Conservation (phyloP, 2,329 filamentous ascomycete species). For the Arthrobotrys musiformis region DNA sequence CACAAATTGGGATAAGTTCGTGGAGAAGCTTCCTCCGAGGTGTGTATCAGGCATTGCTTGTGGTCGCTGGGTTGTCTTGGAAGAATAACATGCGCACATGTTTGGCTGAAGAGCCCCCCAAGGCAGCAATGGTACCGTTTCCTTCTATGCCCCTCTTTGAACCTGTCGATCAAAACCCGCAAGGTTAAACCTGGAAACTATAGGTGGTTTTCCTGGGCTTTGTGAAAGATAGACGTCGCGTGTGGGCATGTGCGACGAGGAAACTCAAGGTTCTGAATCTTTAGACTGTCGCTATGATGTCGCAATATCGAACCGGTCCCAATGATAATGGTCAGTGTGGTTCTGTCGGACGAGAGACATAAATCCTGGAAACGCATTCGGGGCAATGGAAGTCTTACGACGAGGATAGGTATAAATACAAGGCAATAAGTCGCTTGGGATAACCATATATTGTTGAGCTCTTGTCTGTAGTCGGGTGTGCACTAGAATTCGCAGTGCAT, state of each 20-base stretch:
- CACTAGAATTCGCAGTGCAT: neutral
- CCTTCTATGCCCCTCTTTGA: slow-evolving; percentile 8
- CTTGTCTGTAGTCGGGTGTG: neutral
- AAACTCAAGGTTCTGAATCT: neutral
- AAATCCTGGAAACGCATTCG: neutral
- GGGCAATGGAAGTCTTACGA: neutral
- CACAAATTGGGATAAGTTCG: neutral
- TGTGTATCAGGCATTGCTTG: neutral
- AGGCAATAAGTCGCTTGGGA: neutral
- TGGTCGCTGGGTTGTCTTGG: neutral
- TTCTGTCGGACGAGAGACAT: neutral
- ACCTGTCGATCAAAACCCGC: slow-evolving; percentile 32
- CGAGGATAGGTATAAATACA: slow-evolving; percentile 23
- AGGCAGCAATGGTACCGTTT: slow-evolving; percentile 50
- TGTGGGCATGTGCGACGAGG: neutral
- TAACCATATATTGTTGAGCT: neutral
- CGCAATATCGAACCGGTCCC: neutral
- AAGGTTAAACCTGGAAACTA: neutral
- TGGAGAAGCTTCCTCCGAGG: slow-evolving; percentile 13
- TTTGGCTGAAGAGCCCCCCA: neutral
- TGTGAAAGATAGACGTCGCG: neutral
- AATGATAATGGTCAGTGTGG: neutral
- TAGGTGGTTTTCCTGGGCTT: neutral
- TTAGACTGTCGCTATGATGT: too few relatives aligned
- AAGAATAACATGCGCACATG: neutral